Evolutionary conservation across 2,329 filamentous ascomycete genomes (phyloP).

Genomic region (Seiridium unicorne): DNA sequence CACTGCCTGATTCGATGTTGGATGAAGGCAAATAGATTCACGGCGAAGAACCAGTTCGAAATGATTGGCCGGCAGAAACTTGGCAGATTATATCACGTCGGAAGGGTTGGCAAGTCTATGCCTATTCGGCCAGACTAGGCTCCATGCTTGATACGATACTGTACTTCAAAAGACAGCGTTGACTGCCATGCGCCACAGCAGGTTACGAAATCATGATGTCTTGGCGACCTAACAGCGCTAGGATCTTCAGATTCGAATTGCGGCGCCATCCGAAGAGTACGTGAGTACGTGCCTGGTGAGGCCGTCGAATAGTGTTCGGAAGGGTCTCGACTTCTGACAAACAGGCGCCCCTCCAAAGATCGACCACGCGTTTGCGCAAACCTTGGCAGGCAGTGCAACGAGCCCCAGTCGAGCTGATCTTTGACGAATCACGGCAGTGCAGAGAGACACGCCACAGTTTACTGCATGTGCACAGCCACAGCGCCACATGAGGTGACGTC

Average conservation of each 20-base stretch:
- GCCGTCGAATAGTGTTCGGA: not conserved
- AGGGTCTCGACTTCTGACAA: not conserved
- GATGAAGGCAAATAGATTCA: no score
- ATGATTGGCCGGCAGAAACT: no score
- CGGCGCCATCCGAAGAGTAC: not conserved
- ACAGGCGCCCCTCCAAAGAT: not conserved
- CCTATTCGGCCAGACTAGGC: no score
- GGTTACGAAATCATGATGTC: slow-evolving; percentile 7
- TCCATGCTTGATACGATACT: no score
- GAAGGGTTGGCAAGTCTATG: no score
- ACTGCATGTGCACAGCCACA: not conserved
- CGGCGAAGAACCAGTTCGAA: no score
- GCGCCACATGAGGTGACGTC: slow-evolving; percentile 4
- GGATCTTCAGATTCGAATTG: not conserved
- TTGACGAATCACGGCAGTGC: not conserved
- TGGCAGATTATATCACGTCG: no score
- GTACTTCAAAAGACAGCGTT: not conserved
- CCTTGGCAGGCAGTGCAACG: not conserved
- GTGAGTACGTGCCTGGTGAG: no score
- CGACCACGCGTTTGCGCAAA: not conserved
- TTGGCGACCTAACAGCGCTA: not conserved
- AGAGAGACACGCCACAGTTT: not conserved
- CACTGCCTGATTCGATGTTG: no score
- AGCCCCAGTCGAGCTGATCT: not conserved
- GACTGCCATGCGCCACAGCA: not conserved